Evolutionary conservation across 2,329 filamentous ascomycete genomes (phyloP).

Genomic region (Calonectria multiphialidica): DNA sequence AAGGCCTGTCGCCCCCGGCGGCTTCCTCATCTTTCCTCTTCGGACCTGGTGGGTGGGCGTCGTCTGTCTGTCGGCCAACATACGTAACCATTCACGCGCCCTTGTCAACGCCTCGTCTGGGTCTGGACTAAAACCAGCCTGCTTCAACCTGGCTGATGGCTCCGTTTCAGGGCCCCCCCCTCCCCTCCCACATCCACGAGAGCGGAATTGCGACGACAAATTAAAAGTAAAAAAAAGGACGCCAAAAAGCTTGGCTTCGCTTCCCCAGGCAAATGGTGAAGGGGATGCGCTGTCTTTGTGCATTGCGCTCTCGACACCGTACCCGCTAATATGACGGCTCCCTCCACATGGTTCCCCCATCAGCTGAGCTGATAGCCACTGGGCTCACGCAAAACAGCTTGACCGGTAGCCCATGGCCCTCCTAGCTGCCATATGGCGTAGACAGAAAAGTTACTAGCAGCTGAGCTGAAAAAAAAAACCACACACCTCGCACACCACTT

Average conservation of each 20-base stretch:
- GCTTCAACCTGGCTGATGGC: background rate
- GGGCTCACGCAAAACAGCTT: conserved; percentile 3
- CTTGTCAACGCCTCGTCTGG: conserved; percentile 4
- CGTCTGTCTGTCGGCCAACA: background rate
- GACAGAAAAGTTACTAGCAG: conserved; percentile 8
- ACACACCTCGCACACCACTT: conserved; percentile 17
- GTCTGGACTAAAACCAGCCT: conserved; percentile 6
- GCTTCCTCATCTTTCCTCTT: conserved; percentile 2
- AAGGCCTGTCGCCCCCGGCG: background rate
- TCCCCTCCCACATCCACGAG: background rate
- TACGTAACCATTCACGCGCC: conserved; percentile 5
- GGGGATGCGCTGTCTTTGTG: background rate
- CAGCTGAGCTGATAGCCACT: conserved; percentile 21
- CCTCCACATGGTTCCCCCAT: conserved; percentile 16
- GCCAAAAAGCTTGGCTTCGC: conserved; percentile 17
- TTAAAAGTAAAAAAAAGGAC: background rate
- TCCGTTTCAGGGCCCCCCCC: conserved; percentile 6
- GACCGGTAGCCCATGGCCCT: background rate
- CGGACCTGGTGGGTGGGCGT: background rate
- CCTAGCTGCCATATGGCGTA: conserved; percentile 10
- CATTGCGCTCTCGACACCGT: conserved; percentile 7
- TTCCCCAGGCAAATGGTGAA: conserved; percentile 13
- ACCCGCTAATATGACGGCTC: conserved; percentile 2
- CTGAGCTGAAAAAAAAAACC: conserved; percentile 29
- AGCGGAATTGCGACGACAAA: conserved; percentile 9